Base-by-base conservation (phyloP, 148 eudicot genomes). In the Diospyros lotus region DNA sequence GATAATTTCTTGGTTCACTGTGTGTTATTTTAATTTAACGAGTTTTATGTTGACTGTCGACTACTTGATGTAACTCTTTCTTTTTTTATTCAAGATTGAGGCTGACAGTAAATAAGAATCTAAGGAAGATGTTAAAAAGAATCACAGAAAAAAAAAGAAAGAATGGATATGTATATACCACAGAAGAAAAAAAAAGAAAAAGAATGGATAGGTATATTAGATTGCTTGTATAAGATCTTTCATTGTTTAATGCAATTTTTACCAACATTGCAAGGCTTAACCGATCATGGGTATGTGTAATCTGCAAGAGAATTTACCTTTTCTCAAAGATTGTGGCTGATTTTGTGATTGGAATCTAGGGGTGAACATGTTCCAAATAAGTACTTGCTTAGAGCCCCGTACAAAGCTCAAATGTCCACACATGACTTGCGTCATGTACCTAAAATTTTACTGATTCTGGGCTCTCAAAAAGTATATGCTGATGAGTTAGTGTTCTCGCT, bases 271-370 rank as follows among this genome's bases (percentile, higher is more conserved):
- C 43, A 73, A 54, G 48, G 7, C 66, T 80, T 82, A 75, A 66
- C 79, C 81, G 80, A 87, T 85, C 79, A 82, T 83, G 64, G 83
- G 60, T 71, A 81, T 78, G 83, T 81, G 84, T 85, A 77, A 74
- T 77, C 78, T 78, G 68, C 79, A 74, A 56, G 83, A 82, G 70
- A 84, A 83, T 84, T 74, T 84, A 71, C 73, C 75, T 67, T 64
- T 80, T 81, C 74, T 3, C 84, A 80, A 81, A 78, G 76, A 78
- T 74, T 78, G 69, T 73, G 66, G 70, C 82, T 76, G 6, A 72
- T 81, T 84, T 65, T 79, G 86, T 81, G 82, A 76, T 77, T 62
- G 80, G 77, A 69, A 66, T 82, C 79, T 66, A 82, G 42, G 62
- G 58, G 78, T 78, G 68, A 38, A 79, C 69, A 81, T 73, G 67